Evolutionary conservation across 257 asterid genomes (phyloP).

Genomic region (Fraxinus cuspidata): DNA sequence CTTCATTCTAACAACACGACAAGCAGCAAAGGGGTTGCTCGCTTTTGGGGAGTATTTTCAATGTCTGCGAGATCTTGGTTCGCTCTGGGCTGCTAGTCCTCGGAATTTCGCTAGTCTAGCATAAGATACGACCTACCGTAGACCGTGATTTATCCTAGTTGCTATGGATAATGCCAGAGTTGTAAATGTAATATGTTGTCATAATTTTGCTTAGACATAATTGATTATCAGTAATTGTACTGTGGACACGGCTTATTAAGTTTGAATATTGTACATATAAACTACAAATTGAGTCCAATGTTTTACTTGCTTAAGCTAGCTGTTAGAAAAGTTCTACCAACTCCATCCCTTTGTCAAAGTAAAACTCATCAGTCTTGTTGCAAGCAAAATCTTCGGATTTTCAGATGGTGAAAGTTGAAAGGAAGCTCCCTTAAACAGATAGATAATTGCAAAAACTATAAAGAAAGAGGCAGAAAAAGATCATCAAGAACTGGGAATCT

Average conservation of each 20-base stretch:
- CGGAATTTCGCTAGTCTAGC: slow-evolving; percentile 20
- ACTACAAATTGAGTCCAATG: neutral
- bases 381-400: slow-evolving; percentile 21
- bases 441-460: slow-evolving; percentile 28
- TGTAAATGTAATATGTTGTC: slow-evolving; percentile 31
- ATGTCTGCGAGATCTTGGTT: slow-evolving; percentile 77
- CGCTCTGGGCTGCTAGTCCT: slow-evolving; percentile 80
- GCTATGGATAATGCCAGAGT: slow-evolving; percentile 14
- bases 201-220: slow-evolving; percentile 34
- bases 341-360: neutral
- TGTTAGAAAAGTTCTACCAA: neutral
- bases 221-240: slow-evolving; percentile 17
- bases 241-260: slow-evolving; percentile 21
- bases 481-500: slow-evolving; percentile 62
- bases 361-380: neutral
- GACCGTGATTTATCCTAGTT: slow-evolving; percentile 21
- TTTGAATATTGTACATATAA: slow-evolving; percentile 26
- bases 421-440: slow-evolving; percentile 5
- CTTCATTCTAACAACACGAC: slow-evolving; percentile 65
- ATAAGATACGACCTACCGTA: neutral
- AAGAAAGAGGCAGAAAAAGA: slow-evolving; percentile 45
- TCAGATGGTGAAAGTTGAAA: slow-evolving; percentile 7
- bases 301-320: neutral
- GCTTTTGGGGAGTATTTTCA: slow-evolving; percentile 87
- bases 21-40: slow-evolving; percentile 79